Base-by-base conservation (phyloP, 345 rosid species). In the Pistacia atlantica region DNA sequence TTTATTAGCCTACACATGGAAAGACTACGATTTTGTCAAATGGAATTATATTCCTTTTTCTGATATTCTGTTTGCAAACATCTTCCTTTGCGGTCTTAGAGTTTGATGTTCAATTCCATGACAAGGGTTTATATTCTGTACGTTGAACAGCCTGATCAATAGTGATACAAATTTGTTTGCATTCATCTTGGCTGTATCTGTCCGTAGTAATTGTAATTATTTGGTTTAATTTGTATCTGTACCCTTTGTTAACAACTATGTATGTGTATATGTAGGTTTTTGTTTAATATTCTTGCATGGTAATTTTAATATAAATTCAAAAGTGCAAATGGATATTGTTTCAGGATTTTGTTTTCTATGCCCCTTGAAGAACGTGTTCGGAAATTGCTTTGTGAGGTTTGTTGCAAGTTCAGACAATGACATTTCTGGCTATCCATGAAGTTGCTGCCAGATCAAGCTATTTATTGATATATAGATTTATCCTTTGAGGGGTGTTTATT, bases 311-410 rank as follows among this genome's bases (percentile, higher is more conserved):
- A 6, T 58, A 18, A 58, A 20, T 58, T 8, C 3, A 13, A 13
- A 54, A 54, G 1, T 13, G 12, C 18, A 13, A 54, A 54, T 70
- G 16, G 38, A 49, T 74, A 69, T 78, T 76, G 58, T 77, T 87
- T 79, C 98, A 95, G 98, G 93, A 72, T 20, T 65, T 83, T 96
- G 80, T 82, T 86, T 67, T 82, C 91, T 38, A 69, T 89, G 81
- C 84, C 98, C 11, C 80, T 87, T 65, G 91, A 89, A 79, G 97
- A 91, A 70, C 96, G 93, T 20, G 13, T 93, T 61, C 80, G 87
- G 90, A 91, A 83, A 82, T 58, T 96, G 80, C 89, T 96, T 49
- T 78, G 80, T 56, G 88, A 93, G 98, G 98, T 95, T 54, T 81
- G 92, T 88, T 74, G 49, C 78, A 42, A 66, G 66, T 79, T 20